These are phyloP conservation scores for Sarcocystis neurona DNA, from an alignment of 169 alveolate species.

Conservation along the genomic window DNA sequence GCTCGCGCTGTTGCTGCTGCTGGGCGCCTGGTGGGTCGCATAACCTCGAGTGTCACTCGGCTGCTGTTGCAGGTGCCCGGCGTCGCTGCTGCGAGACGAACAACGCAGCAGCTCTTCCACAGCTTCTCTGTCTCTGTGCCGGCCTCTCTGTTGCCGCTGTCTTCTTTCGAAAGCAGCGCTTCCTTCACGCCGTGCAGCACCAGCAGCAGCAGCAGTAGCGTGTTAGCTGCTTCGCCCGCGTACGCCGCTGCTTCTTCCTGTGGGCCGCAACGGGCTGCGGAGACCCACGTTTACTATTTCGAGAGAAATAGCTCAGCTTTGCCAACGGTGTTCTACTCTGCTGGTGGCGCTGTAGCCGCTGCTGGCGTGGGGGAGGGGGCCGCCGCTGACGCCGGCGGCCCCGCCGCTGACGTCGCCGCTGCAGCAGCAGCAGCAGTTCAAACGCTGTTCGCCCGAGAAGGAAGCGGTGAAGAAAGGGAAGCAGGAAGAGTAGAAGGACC, in stretches of 20 bases:
- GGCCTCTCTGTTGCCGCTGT: background rate
- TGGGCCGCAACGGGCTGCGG: background rate
- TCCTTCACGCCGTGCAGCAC: background rate
- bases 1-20: background rate
- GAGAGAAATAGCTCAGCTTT: too few relatives aligned
- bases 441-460: too few relatives aligned
- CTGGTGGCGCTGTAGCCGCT: too few relatives aligned
- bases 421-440: too few relatives aligned
- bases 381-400: too few relatives aligned
- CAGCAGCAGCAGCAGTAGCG: background rate
- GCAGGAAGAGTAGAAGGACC: background rate
- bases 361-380: too few relatives aligned
- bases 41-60: background rate
- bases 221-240: background rate
- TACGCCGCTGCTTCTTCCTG: background rate
- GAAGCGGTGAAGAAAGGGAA: too few relatives aligned
- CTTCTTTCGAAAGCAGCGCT: background rate
- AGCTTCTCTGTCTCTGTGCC: background rate
- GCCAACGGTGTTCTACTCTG: too few relatives aligned
- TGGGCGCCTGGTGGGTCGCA: too few relatives aligned
- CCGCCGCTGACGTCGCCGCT: background rate
- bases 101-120: background rate
- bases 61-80: background rate
- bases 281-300: too few relatives aligned
- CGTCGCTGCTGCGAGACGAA: background rate